Base-by-base conservation (phyloP, 352 stramenopile genomes). In the Pythium volutum region DNA sequence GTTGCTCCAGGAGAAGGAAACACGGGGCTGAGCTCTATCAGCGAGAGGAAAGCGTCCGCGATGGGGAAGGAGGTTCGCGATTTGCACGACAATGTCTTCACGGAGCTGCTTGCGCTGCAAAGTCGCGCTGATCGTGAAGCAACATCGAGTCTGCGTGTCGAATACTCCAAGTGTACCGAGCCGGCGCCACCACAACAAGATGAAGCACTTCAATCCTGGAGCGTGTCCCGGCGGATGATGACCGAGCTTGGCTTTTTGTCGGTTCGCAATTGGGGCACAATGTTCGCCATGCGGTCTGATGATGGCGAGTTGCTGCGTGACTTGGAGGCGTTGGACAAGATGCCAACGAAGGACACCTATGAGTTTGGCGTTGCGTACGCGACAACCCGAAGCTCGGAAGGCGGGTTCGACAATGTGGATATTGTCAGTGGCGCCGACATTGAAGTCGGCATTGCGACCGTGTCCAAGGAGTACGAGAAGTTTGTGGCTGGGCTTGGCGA, bases 201-300 rank as follows among this genome's bases (percentile, higher is more conserved):
- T 59, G 59, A 68, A 27, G 70, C 74, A 20, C 73, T 90, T 5
- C 66, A 81, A 31, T 88, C 79, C 20, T 91, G 84, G 76, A 82
- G 88, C 50, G 75, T 89, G 10, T 89, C 86, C 33, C 73, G 86
- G 8, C 70, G 83, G 25, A 90, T 95, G 78, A 88, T 95, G 75
- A 92, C 77, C 11, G 82, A 95, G 41, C 65, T 93, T 4, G 84
- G 86, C 4, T 92, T 95, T 23, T 58, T 93, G 9, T 93, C 84
- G 0, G 79, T 95, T 5, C 79, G 78, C n/a, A 93, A 91, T 36
- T 95, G 86, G 86, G 86, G 86, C 0, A 84, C 81, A 42, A 69
- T 95, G 22, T 93, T 95, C 45, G 74, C 83, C 1, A 91, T 95
- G 81, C 75, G 87, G 62, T 69, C 79, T 6, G 59, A 70, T 1